These are phyloP conservation scores for Tricholoma terreum DNA, from an alignment of 768 basidiomycete genomes.

Conservation along the genomic window DNA sequence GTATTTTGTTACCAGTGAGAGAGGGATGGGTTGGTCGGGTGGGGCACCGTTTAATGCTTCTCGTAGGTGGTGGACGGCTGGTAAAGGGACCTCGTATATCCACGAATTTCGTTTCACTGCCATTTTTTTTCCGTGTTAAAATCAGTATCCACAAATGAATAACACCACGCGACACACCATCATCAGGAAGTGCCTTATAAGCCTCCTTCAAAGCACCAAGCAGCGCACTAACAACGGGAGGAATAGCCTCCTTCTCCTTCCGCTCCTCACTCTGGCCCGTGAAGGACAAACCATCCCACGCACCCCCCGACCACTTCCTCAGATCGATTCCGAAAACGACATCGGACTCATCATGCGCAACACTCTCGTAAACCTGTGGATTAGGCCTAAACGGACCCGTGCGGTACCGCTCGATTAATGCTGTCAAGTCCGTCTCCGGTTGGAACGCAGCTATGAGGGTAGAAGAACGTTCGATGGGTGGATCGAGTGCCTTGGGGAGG, in stretches of 20 bases:
- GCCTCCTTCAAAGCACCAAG: conserved; percentile 60
- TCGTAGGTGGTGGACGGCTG: conserved; percentile 80
- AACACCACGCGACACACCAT: conserved; percentile 45
- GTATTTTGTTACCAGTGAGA: conserved; percentile 54
- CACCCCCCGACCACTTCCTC: conserved; percentile 86
- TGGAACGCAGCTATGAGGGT: conserved; percentile 82
- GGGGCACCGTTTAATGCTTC: conserved; percentile 79
- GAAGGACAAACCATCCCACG: conserved; percentile 54
- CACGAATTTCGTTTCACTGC: conserved; percentile 84
- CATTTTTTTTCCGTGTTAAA: not conserved
- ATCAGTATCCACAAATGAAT: not conserved
- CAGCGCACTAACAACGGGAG: conserved; percentile 70
- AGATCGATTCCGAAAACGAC: conserved; percentile 91
- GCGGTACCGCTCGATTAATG: conserved; percentile 88
- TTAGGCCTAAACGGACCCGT: conserved; percentile 90
- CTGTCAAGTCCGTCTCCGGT: conserved; percentile 82
- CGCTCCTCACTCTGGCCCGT: conserved; percentile 52
- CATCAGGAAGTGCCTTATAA: conserved; percentile 57
- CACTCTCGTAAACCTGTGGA: conserved; percentile 83
- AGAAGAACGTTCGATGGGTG: conserved; percentile 64
- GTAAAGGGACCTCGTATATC: conserved; percentile 93
- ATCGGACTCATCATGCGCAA: conserved; percentile 79
- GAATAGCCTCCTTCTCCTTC: conserved; percentile 63
- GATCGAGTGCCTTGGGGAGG: conserved; percentile 64
- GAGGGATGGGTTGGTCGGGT: conserved; percentile 51